Evolutionary conservation across 495 filamentous ascomycete species (phyloP).

Genomic region (Penicillium pulvis): DNA sequence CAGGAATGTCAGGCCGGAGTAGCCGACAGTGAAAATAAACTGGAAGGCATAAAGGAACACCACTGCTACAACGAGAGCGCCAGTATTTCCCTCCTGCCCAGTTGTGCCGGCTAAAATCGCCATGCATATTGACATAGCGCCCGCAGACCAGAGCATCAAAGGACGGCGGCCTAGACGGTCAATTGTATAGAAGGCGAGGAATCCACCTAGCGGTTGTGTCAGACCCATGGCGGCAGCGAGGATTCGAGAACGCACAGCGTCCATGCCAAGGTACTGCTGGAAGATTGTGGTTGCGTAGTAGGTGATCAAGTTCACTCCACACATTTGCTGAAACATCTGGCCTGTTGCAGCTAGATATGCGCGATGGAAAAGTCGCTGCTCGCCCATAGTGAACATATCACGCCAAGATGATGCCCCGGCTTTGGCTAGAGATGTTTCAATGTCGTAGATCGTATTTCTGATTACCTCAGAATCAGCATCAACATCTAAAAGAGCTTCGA

Average conservation of each 20-base stretch:
- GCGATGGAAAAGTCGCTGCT: slow-evolving; percentile 39
- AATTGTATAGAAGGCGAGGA: slow-evolving; percentile 74
- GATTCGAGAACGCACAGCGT: slow-evolving; percentile 79
- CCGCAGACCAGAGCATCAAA: slow-evolving; percentile 59
- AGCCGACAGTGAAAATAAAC: slow-evolving; percentile 51
- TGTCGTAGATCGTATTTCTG: slow-evolving; percentile 34
- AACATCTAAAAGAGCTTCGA: slow-evolving; percentile 41
- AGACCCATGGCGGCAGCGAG: slow-evolving; percentile 79
- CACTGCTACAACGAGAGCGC: slow-evolving; percentile 1
- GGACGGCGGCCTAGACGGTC: slow-evolving; percentile 72
- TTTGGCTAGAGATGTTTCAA: slow-evolving; percentile 43
- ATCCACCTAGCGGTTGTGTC: slow-evolving; percentile 73
- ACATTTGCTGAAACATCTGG: slow-evolving; percentile 37
- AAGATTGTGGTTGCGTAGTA: slow-evolving; percentile 27
- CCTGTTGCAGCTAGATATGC: slow-evolving; percentile 35
- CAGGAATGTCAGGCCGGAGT: slow-evolving; percentile 68
- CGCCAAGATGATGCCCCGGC: slow-evolving; percentile 30
- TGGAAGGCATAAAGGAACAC: slow-evolving; percentile 32
- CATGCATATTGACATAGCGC: slow-evolving; percentile 65
- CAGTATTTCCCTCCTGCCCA: slow-evolving; percentile 12
- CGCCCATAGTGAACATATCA: slow-evolving; percentile 38
- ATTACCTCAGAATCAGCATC: slow-evolving; percentile 29
- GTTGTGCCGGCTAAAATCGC: slow-evolving; percentile 52
- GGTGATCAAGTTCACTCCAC: slow-evolving; percentile 29
- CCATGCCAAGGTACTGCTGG: slow-evolving; percentile 57